Conservation (phyloP, 2,329 filamentous ascomycete genomes). For the Penicillium sp. region DNA sequence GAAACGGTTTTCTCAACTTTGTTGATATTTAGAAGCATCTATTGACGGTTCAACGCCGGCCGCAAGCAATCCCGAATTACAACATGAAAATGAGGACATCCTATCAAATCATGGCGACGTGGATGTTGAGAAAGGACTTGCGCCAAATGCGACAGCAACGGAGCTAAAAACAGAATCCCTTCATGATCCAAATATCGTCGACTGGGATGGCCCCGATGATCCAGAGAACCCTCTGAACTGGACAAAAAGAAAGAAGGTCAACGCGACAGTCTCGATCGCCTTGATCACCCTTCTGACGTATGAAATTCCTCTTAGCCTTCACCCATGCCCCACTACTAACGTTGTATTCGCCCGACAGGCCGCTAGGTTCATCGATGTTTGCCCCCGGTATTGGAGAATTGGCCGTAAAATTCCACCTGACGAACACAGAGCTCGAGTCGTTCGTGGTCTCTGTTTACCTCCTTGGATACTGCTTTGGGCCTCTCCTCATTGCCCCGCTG, state of each 20-base stretch:
- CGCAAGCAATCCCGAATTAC: slow-evolving; percentile 12
- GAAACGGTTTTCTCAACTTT: neutral
- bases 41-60: slow-evolving; percentile 17
- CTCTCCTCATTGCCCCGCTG: slow-evolving; percentile 59
- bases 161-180: neutral
- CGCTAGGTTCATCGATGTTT: slow-evolving; percentile 47
- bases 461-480: slow-evolving; percentile 61
- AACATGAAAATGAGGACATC: slow-evolving; percentile 7
- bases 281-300: slow-evolving; percentile 39
- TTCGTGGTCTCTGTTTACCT: slow-evolving; percentile 65
- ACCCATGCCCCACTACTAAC: neutral
- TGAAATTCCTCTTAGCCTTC: neutral
- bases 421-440: slow-evolving; percentile 46
- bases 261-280: slow-evolving; percentile 50
- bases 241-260: slow-evolving; percentile 43
- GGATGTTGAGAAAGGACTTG: slow-evolving; percentile 14
- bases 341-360: slow-evolving; percentile 23
- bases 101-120: neutral
- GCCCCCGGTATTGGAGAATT: slow-evolving; percentile 45
- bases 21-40: slow-evolving; percentile 5
- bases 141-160: neutral
- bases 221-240: slow-evolving; percentile 34
- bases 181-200: slow-evolving; percentile 53
- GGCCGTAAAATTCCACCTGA: slow-evolving; percentile 49
- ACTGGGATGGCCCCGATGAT: slow-evolving; percentile 61